A percentile compares a stretch with the other conserved stretches of the same genome.
Evolutionary conservation across 1,284 basidiomycete genomes (phyloP).

Genomic region (Ustilago sp.): DNA sequence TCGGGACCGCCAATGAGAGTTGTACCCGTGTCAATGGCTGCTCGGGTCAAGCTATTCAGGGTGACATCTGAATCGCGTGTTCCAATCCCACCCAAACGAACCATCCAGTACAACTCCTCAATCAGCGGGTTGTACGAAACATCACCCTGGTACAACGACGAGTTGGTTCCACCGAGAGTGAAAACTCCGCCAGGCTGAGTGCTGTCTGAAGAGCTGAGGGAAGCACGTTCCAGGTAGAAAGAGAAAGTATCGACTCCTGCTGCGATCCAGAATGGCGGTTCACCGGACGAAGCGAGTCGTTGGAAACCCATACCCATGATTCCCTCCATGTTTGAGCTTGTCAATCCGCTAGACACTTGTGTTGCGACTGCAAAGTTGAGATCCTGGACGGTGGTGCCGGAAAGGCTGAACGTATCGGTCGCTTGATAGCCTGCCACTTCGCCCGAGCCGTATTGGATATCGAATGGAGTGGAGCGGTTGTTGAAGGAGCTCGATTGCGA

Average conservation of each 20-base stretch:
- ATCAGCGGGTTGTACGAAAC: conserved; percentile 52
- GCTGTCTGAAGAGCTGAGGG: conserved; percentile 17
- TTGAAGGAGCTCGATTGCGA: conserved; percentile 33
- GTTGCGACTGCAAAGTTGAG: conserved; percentile 60
- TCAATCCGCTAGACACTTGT: conserved; percentile 32
- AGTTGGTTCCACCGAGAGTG: conserved; percentile 59
- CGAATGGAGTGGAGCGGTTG: conserved; percentile 38
- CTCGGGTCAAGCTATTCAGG: conserved; percentile 32
- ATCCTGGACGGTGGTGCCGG: conserved; percentile 33
- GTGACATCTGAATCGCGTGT: conserved; percentile 23
- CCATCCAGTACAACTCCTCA: conserved; percentile 56
- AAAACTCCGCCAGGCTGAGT: conserved; percentile 53
- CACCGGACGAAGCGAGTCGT: conserved; percentile 26
- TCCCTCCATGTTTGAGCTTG: conserved; percentile 37
- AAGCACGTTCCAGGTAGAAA: conserved; percentile 54
- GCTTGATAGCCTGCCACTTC: conserved; percentile 47
- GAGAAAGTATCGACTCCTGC: conserved; percentile 44
- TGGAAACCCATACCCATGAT: conserved; percentile 62
- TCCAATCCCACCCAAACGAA: conserved; percentile 50
- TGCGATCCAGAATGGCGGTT: conserved; percentile 52
- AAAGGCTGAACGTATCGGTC: conserved; percentile 40
- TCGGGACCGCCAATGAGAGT: conserved; percentile 64
- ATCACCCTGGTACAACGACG: conserved; percentile 50
- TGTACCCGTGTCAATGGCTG: conserved; percentile 67
- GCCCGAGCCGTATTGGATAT: conserved; percentile 52